These are phyloP conservation scores for Tranzscheliella williamsii DNA, from an alignment of 1,284 basidiomycete species.

Conservation along the genomic window DNA sequence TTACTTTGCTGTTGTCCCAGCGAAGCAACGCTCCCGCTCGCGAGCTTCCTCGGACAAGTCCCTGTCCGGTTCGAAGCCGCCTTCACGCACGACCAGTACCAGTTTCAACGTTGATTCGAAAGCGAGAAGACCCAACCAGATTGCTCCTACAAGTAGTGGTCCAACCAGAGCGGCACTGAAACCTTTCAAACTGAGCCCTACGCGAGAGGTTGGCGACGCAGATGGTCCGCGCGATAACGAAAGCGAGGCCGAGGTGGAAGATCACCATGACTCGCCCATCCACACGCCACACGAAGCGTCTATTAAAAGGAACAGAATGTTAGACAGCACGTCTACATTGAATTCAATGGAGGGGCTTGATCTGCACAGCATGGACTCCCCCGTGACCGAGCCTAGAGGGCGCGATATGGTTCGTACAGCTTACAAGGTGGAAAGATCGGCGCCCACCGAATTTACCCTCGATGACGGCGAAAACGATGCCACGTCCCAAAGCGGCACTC, in stretches of 20 bases:
- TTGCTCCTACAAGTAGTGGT: no score
- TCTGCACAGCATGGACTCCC: slow-evolving; percentile 4
- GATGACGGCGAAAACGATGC: background rate
- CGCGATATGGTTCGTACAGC: slow-evolving; percentile 38
- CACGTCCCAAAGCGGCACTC: background rate
- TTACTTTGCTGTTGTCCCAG: slow-evolving; percentile 10
- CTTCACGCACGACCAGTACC: no score
- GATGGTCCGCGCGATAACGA: slow-evolving; percentile 6
- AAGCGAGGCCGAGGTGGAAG: slow-evolving; percentile 4
- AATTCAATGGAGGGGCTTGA: slow-evolving; percentile 1
- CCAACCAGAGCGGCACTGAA: no score
- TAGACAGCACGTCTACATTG: slow-evolving; percentile 21
- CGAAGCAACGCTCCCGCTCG: background rate
- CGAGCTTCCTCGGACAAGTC: no score
- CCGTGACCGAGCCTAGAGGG: slow-evolving; percentile 21
- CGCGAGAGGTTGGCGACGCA: background rate
- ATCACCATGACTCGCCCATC: background rate
- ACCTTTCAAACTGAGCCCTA: slow-evolving; percentile 1
- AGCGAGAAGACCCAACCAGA: no score
- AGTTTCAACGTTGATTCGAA: no score
- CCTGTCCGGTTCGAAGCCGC: background rate
- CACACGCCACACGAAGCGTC: no score
- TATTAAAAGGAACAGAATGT: slow-evolving; percentile 4
- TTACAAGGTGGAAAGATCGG: no score
- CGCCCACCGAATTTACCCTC: no score